These are phyloP conservation scores for Escallonia herrerae DNA, from an alignment of 129 eudicot species.

Conservation along the genomic window DNA sequence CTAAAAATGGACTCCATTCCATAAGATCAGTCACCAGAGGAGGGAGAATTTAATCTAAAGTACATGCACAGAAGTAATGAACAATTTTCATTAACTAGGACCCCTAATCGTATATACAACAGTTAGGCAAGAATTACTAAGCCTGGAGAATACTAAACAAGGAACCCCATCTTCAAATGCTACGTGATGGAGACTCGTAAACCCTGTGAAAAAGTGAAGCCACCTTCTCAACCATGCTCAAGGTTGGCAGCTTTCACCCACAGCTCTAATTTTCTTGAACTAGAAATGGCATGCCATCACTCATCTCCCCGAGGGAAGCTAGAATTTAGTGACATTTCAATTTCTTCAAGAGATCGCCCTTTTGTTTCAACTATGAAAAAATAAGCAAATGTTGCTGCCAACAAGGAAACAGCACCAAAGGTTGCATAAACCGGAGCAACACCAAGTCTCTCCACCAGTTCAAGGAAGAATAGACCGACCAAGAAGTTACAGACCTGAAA, in stretches of 20 bases:
- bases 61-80: no score
- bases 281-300: conserved; percentile 1
- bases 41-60: no score
- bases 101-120: no score
- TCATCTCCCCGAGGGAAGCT: conserved; percentile 17
- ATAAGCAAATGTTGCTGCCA: conserved; percentile 65
- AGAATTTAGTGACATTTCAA: conserved; percentile 58
- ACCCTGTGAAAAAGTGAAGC: background rate
- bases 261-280: background rate
- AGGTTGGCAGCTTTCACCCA: background rate
- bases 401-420: conserved; percentile 63
- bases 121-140: no score
- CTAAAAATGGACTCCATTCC: no score
- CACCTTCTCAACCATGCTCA: background rate
- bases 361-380: conserved; percentile 68
- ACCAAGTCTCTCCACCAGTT: conserved; percentile 61
- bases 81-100: no score
- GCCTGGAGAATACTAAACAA: background rate
- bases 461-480: conserved; percentile 79
- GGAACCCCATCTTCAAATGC: background rate
- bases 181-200: no score
- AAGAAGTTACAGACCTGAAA: conserved; percentile 69
- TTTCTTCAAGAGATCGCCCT: conserved; percentile 90
- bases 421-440: conserved; percentile 68
- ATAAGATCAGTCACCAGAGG: no score